Base-by-base conservation (phyloP, 2,329 filamentous ascomycete genomes). In the Aureobasidium subglaciale region DNA sequence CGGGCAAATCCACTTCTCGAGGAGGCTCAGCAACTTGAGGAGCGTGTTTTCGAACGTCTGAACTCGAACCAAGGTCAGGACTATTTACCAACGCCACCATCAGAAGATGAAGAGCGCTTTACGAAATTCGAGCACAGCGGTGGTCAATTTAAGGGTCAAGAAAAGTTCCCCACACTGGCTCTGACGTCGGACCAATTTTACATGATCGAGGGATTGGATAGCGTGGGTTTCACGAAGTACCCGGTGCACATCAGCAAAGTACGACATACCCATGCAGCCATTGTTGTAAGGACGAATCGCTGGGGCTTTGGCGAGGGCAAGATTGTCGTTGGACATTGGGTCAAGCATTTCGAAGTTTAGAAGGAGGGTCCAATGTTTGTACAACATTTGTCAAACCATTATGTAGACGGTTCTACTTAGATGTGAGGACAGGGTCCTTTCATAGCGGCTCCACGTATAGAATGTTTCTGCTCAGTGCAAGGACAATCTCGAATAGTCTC, bases 261-360 rank as follows among this genome's bases (percentile, higher is more conserved):
- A 55, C 73, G 78, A n/a, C 89, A 96, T 67, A 88, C 82, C 58
- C 92, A 97, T 70, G 92, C 91, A 0, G 91, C 91, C 3, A 95
- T 97, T 45, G 88, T 97, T 60, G 84, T 95, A 32, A 81, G 92
- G 34, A 81, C 77, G 59, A 81, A 86, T 35, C 84, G 82, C 66
- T 74, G 78, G 50, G 73, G 70, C 0, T 95, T 90, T 63, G 76
- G 79, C 2, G 91, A 97, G 70, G 92, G 92, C 0, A 82, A 79
- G 65, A 68, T 88, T 11, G 88, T 96, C 30, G 74, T 93, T 56
- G 79, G 77, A 64, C 92, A 97, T 72, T 97, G 88, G 87, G 73
- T 90, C 2, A 78, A 85, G 52, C 78, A 85, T 43, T 96, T 97
- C 66, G 69, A 83, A 60, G 64, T 84, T 20, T 87, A 54, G 60